Base-by-base conservation (phyloP, 169 alveolate species). In the Plasmodium yoelii region DNA sequence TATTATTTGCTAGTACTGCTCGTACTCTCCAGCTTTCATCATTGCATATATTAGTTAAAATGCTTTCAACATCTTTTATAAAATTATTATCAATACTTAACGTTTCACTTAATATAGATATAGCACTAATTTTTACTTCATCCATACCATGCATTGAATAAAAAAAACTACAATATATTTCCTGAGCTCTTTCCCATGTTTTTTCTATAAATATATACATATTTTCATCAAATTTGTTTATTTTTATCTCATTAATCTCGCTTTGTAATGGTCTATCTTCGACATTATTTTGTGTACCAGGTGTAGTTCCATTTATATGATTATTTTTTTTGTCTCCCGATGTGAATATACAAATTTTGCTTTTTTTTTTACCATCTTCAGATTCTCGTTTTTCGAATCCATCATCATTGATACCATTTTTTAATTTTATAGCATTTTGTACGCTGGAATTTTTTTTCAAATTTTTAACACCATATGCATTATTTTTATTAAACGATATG, bases 1-100 rank as follows among this genome's bases (percentile, higher is more conserved):
- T 70, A 72, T 68, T 86, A 59, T 86, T 86, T 15, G 91, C 86
- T 69, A 86, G 59, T 10, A 53, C 51, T 34, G 91, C 91, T 53
- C 91, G 42, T 56, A 86, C 91, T 44, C 91, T 68, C 91, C 91
- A 86, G 55, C 91, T 86, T 15, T 86, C 91, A 42, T 86, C 91
- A 69, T 69, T 86, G 51, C 91, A 86, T 22, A 86, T 68, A 51
- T 44, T 86, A 7, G 75, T 86, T 59, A 86, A 86, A 19, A 72
- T n/a, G 8, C 59, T 28, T 56, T 86, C 74, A 9, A 86, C 13
- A 46, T 86, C 56, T 24, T 46, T 65, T 7, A 86, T 71, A 70
- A 69, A 86, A 46, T 86, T 51, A 10, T 26, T 28, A 47, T 86
- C 91, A 57, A 49, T 69, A 44, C 55, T 60, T 86, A 86, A 64